Evolutionary conservation across 1,284 basidiomycete species (phyloP).

Genomic region (Schizophyllum commune): DNA sequence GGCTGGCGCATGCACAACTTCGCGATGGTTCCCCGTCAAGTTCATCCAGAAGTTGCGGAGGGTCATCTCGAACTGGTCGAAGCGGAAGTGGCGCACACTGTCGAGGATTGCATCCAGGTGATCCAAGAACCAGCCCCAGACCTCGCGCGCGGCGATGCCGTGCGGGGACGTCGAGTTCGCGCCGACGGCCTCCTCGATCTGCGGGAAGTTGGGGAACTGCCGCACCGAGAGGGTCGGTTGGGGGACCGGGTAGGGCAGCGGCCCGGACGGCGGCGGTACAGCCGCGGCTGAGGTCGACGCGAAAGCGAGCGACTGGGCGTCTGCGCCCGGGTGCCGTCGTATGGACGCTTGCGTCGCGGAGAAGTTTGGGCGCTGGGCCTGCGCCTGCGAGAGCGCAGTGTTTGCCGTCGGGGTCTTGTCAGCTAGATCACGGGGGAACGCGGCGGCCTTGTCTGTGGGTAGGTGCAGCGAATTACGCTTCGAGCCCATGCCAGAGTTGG

Average conservation of each 20-base stretch:
- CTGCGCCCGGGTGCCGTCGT: slow-evolving; percentile 43
- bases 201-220: slow-evolving; percentile 71
- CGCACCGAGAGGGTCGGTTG: slow-evolving; percentile 59
- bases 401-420: slow-evolving; percentile 80
- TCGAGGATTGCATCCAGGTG: slow-evolving; percentile 76
- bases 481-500: slow-evolving; percentile 52
- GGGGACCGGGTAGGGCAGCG: slow-evolving; percentile 38
- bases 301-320: background rate
- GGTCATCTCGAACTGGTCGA: slow-evolving; percentile 83
- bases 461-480: slow-evolving; percentile 69
- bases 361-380: slow-evolving; percentile 48
- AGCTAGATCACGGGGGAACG: slow-evolving; percentile 46
- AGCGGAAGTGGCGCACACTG: slow-evolving; percentile 66
- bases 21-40: slow-evolving; percentile 65
- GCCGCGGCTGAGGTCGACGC: slow-evolving; percentile 38
- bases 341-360: slow-evolving; percentile 69
- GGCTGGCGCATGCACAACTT: slow-evolving; percentile 80
- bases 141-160: slow-evolving; percentile 69
- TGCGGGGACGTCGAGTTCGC: slow-evolving; percentile 60
- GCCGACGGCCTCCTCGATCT: slow-evolving; percentile 78
- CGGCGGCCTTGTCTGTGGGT: slow-evolving; percentile 47
- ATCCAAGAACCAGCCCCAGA: slow-evolving; percentile 82
- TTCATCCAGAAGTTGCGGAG: slow-evolving; percentile 76
- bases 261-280: slow-evolving; percentile 38
- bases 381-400: slow-evolving; percentile 62